These are phyloP conservation scores for Cryptosporidium meleagridis DNA, from an alignment of 169 alveolate species.

Conservation along the genomic window DNA sequence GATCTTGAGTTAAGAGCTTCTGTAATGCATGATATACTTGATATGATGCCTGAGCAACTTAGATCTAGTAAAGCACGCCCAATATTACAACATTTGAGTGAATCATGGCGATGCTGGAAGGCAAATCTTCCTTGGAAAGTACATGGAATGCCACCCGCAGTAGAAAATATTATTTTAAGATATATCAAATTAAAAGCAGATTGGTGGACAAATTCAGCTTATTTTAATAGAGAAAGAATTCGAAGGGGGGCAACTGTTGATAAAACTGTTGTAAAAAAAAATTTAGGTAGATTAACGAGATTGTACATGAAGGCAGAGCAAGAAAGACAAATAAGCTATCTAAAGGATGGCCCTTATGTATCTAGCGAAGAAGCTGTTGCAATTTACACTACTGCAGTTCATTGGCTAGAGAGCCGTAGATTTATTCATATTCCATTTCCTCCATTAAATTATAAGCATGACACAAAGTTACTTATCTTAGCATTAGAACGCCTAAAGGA, in stretches of 20 bases:
- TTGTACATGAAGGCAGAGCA: constrained; percentile 97
- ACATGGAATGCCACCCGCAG: constrained; percentile 99
- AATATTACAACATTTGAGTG: constrained; percentile 98
- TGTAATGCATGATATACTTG: constrained; percentile 99
- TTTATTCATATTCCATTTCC: constrained; percentile 99
- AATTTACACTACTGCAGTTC: constrained; percentile 98
- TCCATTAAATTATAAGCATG: constrained; percentile 99
- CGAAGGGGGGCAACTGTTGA: constrained; percentile 99
- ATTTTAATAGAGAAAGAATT: constrained; percentile 99
- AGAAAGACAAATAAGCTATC: constrained; percentile 98
- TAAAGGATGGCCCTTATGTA: constrained; percentile 98
- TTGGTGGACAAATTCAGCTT: constrained; percentile 99
- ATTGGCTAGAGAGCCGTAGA: constrained; percentile 98
- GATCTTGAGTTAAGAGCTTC: constrained; percentile 99
- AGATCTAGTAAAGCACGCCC: constrained; percentile 97
- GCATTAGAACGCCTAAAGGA: constrained; percentile 99
- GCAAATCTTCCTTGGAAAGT: constrained; percentile 99
- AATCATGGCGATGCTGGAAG: constrained; percentile 99
- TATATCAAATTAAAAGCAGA: constrained; percentile 99
- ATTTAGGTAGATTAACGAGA: constrained; percentile 99
- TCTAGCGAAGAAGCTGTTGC: constrained; percentile 99
- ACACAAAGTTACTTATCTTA: constrained; percentile 97
- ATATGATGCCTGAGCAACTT: constrained; percentile 99
- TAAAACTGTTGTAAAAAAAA: constrained; percentile 99
- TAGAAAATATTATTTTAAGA: constrained; percentile 97